Percentiles rank a stretch among this genome's conserved stretches.
Conservation (phyloP, 768 basidiomycete species). For the Tylopilus rubrobrunneus region DNA sequence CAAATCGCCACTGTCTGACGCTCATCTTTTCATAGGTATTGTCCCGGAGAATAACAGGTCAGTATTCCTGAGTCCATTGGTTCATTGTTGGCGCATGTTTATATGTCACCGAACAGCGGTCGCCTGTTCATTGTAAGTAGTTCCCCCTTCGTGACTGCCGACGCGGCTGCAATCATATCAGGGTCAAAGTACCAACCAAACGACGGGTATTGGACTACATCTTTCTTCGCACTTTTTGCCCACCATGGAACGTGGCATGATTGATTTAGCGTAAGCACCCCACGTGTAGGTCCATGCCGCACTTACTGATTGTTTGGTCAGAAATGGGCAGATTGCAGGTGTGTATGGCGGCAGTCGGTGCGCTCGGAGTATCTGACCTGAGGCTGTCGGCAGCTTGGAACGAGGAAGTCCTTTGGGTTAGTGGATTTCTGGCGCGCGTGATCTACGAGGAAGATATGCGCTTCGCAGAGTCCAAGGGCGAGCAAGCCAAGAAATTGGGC, state of each 20-base stretch:
- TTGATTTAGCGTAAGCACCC: conserved; percentile 71
- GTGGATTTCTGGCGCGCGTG: no score
- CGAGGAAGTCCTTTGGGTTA: no score
- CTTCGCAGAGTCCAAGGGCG: neutral
- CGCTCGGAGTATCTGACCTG: no score
- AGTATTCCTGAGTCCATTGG: neutral
- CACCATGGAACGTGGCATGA: conserved; percentile 90
- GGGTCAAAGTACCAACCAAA: conserved; percentile 90
- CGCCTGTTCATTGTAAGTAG: conserved; percentile 14
- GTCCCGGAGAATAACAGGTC: conserved; percentile 6
- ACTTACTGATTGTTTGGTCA: no score
- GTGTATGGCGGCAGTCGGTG: no score
- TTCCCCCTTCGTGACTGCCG: neutral
- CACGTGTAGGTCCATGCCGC: neutral
- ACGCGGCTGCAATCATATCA: conserved; percentile 22
- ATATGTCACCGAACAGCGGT: conserved; percentile 2
- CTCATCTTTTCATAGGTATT: conserved; percentile 4
- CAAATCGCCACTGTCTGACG: neutral
- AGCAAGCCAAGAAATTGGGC: conserved; percentile 28
- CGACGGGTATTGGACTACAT: conserved; percentile 69
- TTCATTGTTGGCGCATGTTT: neutral
- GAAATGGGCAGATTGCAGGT: no score
- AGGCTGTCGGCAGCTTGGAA: no score
- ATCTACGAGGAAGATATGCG: conserved; percentile 62
- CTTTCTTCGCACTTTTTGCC: conserved; percentile 85